Evolutionary conservation across 23 red algal genomes (phyloP), one percentile per base, ranked within the genome.

Genomic region (Gracilariopsis chorda): DNA sequence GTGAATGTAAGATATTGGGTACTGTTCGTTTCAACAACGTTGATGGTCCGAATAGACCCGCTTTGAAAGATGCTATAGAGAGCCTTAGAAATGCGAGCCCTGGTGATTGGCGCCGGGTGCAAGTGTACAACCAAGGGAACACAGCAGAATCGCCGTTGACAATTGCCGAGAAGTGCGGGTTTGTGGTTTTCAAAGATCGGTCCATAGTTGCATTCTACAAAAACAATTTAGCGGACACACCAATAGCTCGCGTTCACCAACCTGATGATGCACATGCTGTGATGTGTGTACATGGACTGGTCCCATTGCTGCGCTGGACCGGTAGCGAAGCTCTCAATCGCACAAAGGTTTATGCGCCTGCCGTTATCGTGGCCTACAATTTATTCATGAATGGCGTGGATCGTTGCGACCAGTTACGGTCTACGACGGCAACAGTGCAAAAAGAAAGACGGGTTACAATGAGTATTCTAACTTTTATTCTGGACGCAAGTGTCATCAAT

Each of bases 111-210:
- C 14, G 14, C 16, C 49, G 14, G 41, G 12, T 40, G 7, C 67
- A 73, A 73, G 67, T 46, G 5, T 73, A 10, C 7, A 20, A 73
- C 23, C 20, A 14, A 4, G 3, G 6, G 4, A 33, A 13, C 12
- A 33, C 28, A 35, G 5, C 35, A 20, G 37, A 73, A 4, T 9
- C 35, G 3, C 21, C 67, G 6, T n/a, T 4, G 5, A 9, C 7
- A 7, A 33, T 77, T 51, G 2, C 71, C 2, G 27, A 48, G 7
- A 77, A 77, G 2, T 17, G 30, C 33, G 71, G 71, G 28, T 77
- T 77, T 30, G 23, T 77, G 13, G 36, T 77, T 21, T 77, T 77
- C 71, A 77, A 52, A 48, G 42, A 77, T 30, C 71, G 71, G 7
- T 73, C 67, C 24, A n/a, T 73, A 3, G 35, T 73, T 5, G 6